Percentiles rank a stretch among this genome's conserved stretches.
phyloP scores from a whole-genome alignment of 768 basidiomycete genomes.

The Trametes punicea region DNA sequence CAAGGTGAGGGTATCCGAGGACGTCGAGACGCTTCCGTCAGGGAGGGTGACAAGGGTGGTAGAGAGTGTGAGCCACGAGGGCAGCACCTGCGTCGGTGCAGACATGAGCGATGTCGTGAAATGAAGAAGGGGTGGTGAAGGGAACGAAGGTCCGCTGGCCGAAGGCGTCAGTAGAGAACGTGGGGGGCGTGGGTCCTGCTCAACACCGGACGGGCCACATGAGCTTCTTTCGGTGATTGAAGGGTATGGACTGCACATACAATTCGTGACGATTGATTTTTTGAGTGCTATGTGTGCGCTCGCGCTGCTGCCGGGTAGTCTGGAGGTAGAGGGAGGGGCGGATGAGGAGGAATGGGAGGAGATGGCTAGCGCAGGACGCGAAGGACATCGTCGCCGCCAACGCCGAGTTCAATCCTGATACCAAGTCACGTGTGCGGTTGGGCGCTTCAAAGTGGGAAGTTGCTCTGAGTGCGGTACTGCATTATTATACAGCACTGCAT shows the following conservation, averaged over 20 bases:
- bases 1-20: constrained; percentile 54
- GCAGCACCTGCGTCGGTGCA: constrained; percentile 61
- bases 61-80: constrained; percentile 69
- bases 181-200: constrained; percentile 18
- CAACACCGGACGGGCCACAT: neutral
- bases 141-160: constrained; percentile 13
- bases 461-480: too few relatives aligned
- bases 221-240: constrained; percentile 15
- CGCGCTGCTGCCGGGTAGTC: neutral
- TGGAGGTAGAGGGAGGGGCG: neutral
- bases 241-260: neutral
- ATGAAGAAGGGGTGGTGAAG: constrained; percentile 10
- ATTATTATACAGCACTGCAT: too few relatives aligned
- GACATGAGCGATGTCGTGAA: constrained; percentile 38
- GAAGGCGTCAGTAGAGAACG: constrained; percentile 21
- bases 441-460: neutral
- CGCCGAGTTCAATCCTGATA: constrained; percentile 11
- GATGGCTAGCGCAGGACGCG: constrained; percentile 7
- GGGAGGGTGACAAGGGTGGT: constrained; percentile 50
- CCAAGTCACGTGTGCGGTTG: neutral
- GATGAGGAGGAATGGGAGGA: constrained; percentile 1
- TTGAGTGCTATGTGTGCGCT: neutral
- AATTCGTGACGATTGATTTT: neutral
- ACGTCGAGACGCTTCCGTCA: constrained; percentile 52
- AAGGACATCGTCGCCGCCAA: neutral